Conservation (phyloP, 73 alveolate genomes). For the Paramecium biaurelia region DNA sequence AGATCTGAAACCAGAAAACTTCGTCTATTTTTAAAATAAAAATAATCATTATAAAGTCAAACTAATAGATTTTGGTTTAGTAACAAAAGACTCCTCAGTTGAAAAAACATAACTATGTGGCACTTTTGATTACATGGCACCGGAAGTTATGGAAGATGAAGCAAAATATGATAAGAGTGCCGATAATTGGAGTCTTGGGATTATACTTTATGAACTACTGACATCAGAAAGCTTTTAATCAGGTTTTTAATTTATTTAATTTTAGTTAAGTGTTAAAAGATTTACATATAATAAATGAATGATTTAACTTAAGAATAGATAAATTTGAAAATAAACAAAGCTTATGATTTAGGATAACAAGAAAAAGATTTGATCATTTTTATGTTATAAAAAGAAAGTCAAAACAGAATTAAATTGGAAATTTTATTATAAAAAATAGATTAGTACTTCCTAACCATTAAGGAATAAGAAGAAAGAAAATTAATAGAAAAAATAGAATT, state of each 20-base stretch:
- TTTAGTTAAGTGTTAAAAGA: not conserved
- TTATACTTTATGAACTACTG: not conserved
- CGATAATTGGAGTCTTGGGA: not conserved
- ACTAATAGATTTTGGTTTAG: not conserved
- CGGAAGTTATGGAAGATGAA: not conserved
- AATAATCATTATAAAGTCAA: not conserved
- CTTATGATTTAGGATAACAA: too few species aligned
- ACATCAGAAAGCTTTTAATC: not conserved
- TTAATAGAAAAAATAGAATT: too few species aligned
- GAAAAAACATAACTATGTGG: not conserved
- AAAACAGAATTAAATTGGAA: not conserved
- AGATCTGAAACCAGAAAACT: constrained; percentile 65
- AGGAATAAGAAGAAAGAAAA: not conserved
- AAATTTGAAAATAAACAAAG: not conserved
- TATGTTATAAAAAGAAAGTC: not conserved
- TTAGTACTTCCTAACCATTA: too few species aligned
- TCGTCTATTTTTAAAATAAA: not conserved
- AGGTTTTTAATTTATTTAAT: not conserved
- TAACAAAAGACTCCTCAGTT: not conserved
- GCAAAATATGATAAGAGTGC: not conserved
- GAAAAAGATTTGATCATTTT: not conserved
- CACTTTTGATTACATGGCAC: not conserved
- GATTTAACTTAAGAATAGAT: not conserved
- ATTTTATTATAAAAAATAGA: not conserved
- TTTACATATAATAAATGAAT: too few species aligned